Percentiles rank a stretch among this genome's conserved stretches.
Conservation (phyloP, 306 rosid species). For the Fagus sylvatica region DNA sequence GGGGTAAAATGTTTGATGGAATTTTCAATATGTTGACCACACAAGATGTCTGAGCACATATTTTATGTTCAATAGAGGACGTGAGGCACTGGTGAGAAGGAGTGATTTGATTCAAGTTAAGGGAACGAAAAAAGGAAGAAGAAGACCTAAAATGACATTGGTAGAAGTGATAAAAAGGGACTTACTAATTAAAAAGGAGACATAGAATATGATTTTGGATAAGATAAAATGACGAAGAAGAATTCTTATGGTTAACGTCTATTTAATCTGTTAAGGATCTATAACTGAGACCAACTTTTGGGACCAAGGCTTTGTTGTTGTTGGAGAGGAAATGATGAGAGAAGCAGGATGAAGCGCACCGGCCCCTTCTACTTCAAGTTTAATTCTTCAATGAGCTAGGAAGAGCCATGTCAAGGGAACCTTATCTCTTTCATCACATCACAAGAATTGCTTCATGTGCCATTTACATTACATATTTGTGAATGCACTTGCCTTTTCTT, state of each 20-base stretch:
- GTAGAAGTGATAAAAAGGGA: too few relatives aligned
- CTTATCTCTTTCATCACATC: neutral
- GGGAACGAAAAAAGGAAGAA: too few relatives aligned
- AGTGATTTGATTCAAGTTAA: too few relatives aligned
- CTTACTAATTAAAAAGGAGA: too few relatives aligned
- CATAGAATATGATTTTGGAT: too few relatives aligned
- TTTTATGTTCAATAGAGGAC: neutral
- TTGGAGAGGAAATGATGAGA: neutral
- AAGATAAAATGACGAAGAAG: too few relatives aligned
- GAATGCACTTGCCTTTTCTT: neutral
- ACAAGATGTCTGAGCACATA: neutral
- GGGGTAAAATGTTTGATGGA: slow-evolving; percentile 2
- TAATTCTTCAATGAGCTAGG: neutral
- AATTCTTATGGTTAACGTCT: too few relatives aligned
- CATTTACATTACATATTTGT: neutral
- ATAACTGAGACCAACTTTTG: too few relatives aligned
- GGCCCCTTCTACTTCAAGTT: neutral
- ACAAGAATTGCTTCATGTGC: neutral
- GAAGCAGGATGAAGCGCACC: neutral
- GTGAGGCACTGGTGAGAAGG: neutral
- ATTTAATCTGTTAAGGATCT: too few relatives aligned
- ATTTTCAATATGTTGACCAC: neutral
- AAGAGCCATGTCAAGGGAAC: neutral
- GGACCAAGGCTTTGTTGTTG: too few relatives aligned
- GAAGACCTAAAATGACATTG: too few relatives aligned